Conservation (phyloP, 2,329 filamentous ascomycete species). For the Orbilia brochopaga region DNA sequence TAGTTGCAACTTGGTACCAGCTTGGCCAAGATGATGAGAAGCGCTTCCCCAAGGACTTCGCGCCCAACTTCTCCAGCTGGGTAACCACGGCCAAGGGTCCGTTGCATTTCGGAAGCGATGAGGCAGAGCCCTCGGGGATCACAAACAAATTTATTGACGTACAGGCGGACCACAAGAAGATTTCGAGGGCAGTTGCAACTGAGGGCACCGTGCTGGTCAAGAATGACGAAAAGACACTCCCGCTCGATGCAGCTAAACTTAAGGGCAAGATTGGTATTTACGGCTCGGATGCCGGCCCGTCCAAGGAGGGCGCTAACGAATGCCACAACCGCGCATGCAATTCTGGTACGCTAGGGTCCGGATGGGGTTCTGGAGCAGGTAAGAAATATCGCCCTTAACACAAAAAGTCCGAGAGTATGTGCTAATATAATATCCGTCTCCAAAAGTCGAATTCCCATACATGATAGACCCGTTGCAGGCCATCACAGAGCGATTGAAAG, state of each 20-base stretch:
- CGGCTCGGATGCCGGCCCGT: constrained; percentile 72
- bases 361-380: constrained; percentile 82
- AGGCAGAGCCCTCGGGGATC: constrained; percentile 52
- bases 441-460: constrained; percentile 76
- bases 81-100: constrained; percentile 60
- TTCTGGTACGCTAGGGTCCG: constrained; percentile 62
- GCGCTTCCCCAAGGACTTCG: constrained; percentile 62
- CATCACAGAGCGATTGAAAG: constrained; percentile 58
- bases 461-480: constrained; percentile 75
- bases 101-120: constrained; percentile 62
- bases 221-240: constrained; percentile 69
- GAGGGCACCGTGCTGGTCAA: constrained; percentile 84
- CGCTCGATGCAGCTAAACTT: constrained; percentile 36
- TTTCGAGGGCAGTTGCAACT: constrained; percentile 76
- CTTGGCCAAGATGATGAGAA: constrained; percentile 77
- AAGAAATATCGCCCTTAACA: not conserved
- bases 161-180: constrained; percentile 71
- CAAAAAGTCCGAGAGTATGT: not conserved
- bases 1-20: constrained; percentile 90
- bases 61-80: constrained; percentile 35
- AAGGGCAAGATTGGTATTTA: constrained; percentile 63
- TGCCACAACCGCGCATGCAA: constrained; percentile 84
- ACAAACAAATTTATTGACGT: constrained; percentile 66
- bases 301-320: constrained; percentile 67
- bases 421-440: not conserved